Base-by-base conservation (phyloP, 805 yeast species). In the Zygosaccharomyces rouxii region DNA sequence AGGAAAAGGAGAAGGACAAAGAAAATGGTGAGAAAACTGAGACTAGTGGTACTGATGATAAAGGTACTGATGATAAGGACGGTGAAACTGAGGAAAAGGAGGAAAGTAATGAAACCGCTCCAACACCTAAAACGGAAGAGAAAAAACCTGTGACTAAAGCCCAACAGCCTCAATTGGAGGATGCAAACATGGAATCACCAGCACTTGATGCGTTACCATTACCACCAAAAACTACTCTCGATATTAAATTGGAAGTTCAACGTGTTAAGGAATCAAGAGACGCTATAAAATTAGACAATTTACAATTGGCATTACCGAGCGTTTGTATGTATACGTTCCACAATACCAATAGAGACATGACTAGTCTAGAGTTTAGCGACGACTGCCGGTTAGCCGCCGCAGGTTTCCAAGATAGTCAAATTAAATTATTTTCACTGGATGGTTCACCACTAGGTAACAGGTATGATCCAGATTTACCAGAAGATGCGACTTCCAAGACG, bases 281-380 rank as follows among this genome's bases (percentile, higher is more conserved):
- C 29, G 80, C 84, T 53, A 81, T 92, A 50, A 77, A 74, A 55
- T 65, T 92, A 44, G 86, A 81, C 21, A 74, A 83, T 4, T 68
- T 78, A 28, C 96, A 86, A 48, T 85, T 95, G 3, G 74, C 89
- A 19, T 79, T 92, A 22, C 99, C 99, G 19, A 86, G 95, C 48
- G 96, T 92, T 30, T 94, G 98, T 68, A 88, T 92, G 96, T 94
- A 94, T 72, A 92, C 98, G 0, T 90, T 94, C 71, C 99, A 94
- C 73, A 94, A 94, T 69, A 87, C 97, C 9, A 84, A 88, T 63
- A 84, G 85, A 55, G 95, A 86, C 52, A 72, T 94, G 76, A 86
- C 95, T n/a, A 80, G 89, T 43, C 64, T 92, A 41, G 86, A 83
- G 54, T 92, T 92, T 71, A 89, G 92, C 59, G 86, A 84, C 46